Evolutionary conservation across 1,139 yeast genomes (phyloP), one percentile per base, ranked within the genome.

Genomic region (Geotrichum klebahnii): DNA sequence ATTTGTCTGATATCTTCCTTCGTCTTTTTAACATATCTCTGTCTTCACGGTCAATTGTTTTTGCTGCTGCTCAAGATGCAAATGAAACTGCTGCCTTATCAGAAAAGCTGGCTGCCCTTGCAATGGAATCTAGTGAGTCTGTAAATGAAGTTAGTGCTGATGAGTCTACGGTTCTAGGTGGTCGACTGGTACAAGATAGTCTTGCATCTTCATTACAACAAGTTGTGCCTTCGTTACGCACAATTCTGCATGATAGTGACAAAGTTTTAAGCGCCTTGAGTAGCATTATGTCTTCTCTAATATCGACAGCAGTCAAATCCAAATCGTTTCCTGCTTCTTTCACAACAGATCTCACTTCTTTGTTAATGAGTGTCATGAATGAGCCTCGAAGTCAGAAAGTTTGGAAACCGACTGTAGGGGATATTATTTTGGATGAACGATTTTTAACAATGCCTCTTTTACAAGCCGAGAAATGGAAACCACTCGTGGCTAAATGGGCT

Each of bases 1-100:
- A 89, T 32, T 63, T 88, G 31, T 68, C 80, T 1, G 96, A 88
- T 31, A 57, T 74, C 1, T 86, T 84, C 61, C 58, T 75, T 33
- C 82, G 77, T 59, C 66, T 83, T 10, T 69, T 87, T 23, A 74
- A 75, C 16, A 60, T 68, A 28, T 67, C 77, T 0, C 58, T 77
- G 34, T 64, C 67, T 37, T 59, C 65, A 0, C 66, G 63, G 49
- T n/a, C n/a, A n/a, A 59, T 52, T 23, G 40, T 56, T 3, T 49
- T 54, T 9, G 43, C 50, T 14, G 52, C 56, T 3, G 51, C 53
- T 14, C 40, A 44, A 4, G 37, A 51, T 5, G 53, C 46, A 1
- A 40, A 14, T 12, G 44, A 33, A 16, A 45, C 46, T 6, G 28
- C 47, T 14, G 24, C 31, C 9, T 61, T 58, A 31, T 40, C 43